Conservation (phyloP, 805 yeast genomes). For the Candida xyloterini region DNA sequence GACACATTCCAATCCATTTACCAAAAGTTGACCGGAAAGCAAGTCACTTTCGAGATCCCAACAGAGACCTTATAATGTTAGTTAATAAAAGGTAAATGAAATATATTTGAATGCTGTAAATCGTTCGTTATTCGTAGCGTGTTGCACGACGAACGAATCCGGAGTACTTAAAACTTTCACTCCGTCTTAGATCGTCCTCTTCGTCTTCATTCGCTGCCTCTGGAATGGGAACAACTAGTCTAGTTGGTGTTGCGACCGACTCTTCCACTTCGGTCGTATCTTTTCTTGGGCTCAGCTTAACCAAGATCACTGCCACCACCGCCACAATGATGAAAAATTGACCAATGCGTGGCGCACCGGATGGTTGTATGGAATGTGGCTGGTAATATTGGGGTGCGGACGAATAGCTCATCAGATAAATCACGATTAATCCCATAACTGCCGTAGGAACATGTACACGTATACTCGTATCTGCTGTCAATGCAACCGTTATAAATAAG, state of each 20-base stretch:
- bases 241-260: slow-evolving; percentile 1
- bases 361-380: slow-evolving; percentile 8
- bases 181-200: slow-evolving; percentile 3
- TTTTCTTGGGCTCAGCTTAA: slow-evolving; percentile 3
- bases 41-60: slow-evolving; percentile 96
- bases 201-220: background rate
- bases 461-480: slow-evolving; percentile 20
- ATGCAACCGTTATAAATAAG: slow-evolving; percentile 25
- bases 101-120: slow-evolving; percentile 6
- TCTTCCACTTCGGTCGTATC: background rate
- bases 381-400: slow-evolving; percentile 12
- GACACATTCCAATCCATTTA: slow-evolving; percentile 99
- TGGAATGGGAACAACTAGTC: background rate
- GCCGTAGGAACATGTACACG: slow-evolving; percentile 30
- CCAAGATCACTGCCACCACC: slow-evolving; percentile 6
- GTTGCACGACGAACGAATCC: slow-evolving; percentile 19
- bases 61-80: slow-evolving; percentile 42
- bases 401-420: slow-evolving; percentile 17
- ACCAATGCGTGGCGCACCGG: slow-evolving; percentile 9
- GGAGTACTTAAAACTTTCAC: slow-evolving; percentile 17
- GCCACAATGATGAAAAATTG: slow-evolving; percentile 9
- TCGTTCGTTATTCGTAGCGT: slow-evolving; percentile 12
- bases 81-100: slow-evolving; percentile 10
- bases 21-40: slow-evolving; percentile 98
- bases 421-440: slow-evolving; percentile 6